phyloP scores from a whole-genome alignment of 2,329 filamentous ascomycete species.

The Aspergillus versicolor region DNA sequence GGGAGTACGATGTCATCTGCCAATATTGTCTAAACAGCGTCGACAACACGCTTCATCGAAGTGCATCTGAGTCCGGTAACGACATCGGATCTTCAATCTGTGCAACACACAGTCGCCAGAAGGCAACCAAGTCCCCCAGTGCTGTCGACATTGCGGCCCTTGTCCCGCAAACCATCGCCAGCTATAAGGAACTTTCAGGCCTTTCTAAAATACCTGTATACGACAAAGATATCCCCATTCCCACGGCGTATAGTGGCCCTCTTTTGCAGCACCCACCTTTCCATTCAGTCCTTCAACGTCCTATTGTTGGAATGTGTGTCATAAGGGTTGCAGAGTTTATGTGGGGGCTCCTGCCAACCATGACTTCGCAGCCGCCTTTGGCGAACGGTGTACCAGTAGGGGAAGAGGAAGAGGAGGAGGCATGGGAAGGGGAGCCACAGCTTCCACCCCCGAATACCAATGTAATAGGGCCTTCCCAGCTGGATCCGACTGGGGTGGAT shows the following conservation, averaged over 20 bases:
- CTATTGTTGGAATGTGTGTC: constrained; percentile 24
- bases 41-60: constrained; percentile 23
- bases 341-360: background rate
- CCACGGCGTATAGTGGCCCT: background rate
- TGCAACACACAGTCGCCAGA: background rate
- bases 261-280: constrained; percentile 20
- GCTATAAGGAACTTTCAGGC: background rate
- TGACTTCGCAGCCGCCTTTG: background rate
- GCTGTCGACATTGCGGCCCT: background rate
- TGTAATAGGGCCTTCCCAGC: too few species aligned
- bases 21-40: constrained; percentile 26
- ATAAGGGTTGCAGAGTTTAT: constrained; percentile 7
- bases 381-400: background rate
- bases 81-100: background rate
- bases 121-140: background rate
- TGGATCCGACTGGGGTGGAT: too few species aligned
- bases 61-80: constrained; percentile 22
- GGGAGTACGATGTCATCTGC: constrained; percentile 37
- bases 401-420: background rate
- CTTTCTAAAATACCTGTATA: background rate
- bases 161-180: background rate
- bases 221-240: background rate
- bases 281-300: constrained; percentile 16
- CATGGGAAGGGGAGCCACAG: too few species aligned
- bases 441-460: too few species aligned